These are phyloP conservation scores for Circinella minor DNA, from an alignment of 371 early-diverging fungal genomes.

Conservation along the genomic window DNA sequence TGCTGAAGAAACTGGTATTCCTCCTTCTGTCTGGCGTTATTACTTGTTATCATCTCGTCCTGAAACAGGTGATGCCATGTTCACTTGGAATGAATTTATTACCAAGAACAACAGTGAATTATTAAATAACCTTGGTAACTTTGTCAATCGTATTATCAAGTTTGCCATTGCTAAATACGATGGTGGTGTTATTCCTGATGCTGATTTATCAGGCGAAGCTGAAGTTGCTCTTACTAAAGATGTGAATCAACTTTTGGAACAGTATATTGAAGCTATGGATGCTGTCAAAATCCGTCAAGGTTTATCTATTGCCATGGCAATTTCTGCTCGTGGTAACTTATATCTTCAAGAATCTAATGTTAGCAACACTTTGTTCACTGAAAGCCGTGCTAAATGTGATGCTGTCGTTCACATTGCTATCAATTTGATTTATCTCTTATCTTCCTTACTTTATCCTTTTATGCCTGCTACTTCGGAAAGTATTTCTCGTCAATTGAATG, in stretches of 20 bases:
- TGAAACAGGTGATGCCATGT: slow-evolving; percentile 96
- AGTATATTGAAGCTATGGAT: slow-evolving; percentile 86
- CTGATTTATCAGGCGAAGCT: slow-evolving; percentile 47
- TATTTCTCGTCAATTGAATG: slow-evolving; percentile 83
- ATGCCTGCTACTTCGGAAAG: slow-evolving; percentile 88
- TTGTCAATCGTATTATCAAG: slow-evolving; percentile 97
- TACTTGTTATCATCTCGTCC: slow-evolving; percentile 97
- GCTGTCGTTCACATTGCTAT: slow-evolving; percentile 83
- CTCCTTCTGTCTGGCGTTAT: slow-evolving; percentile 98
- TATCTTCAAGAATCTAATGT: slow-evolving; percentile 95
- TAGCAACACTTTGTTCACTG: slow-evolving; percentile 85
- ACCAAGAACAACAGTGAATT: slow-evolving; percentile 96
- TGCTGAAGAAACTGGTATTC: slow-evolving; percentile 91
- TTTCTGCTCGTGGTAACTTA: slow-evolving; percentile 94
- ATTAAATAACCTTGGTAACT: slow-evolving; percentile 98
- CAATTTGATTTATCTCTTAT: slow-evolving; percentile 90
- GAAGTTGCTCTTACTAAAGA: slow-evolving; percentile 76
- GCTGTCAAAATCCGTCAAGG: slow-evolving; percentile 86
- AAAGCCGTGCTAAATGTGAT: slow-evolving; percentile 81
- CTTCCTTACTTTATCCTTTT: slow-evolving; percentile 90
- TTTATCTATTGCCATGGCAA: slow-evolving; percentile 89
- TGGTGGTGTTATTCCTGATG: slow-evolving; percentile 74
- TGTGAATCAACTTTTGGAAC: slow-evolving; percentile 78
- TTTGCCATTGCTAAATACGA: slow-evolving; percentile 91
- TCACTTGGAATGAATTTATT: slow-evolving; percentile 96